Conservation (phyloP, 495 filamentous ascomycete genomes). For the Staphylotrichum longicolle region DNA sequence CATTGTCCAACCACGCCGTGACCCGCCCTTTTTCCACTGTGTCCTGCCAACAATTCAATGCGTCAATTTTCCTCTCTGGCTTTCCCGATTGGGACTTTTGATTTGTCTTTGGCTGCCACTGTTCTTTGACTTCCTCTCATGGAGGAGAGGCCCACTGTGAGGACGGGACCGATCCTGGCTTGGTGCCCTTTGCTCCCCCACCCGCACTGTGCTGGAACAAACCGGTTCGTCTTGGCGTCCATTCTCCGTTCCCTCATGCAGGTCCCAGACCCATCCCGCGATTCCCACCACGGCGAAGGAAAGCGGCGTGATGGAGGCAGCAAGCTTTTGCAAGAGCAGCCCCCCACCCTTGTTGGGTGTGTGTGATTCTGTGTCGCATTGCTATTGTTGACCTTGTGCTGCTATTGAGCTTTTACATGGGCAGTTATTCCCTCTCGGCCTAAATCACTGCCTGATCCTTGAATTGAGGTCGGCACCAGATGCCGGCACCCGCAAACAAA, state of each 20-base stretch:
- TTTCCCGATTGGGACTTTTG: too few relatives aligned
- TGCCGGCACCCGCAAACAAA: background rate
- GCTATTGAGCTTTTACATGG: background rate
- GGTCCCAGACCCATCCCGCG: conserved; percentile 6
- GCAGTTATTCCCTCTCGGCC: background rate
- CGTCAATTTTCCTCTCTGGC: too few relatives aligned
- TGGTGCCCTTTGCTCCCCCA: background rate
- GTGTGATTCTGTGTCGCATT: background rate
- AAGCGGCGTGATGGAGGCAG: conserved; percentile 9
- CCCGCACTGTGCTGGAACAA: background rate
- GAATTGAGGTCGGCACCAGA: background rate
- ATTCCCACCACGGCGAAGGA: too few relatives aligned
- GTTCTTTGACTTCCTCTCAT: too few relatives aligned
- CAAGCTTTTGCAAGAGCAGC: background rate
- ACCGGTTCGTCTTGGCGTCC: conserved; percentile 12
- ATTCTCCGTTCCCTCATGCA: conserved; percentile 6
- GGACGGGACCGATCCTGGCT: too few relatives aligned
- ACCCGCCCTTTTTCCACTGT: too few relatives aligned
- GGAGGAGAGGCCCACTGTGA: too few relatives aligned
- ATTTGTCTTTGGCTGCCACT: too few relatives aligned
- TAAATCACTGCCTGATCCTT: conserved; percentile 6
- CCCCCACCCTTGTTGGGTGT: background rate
- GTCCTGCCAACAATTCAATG: too few relatives aligned
- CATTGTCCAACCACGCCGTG: background rate
- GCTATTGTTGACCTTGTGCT: background rate